These are phyloP conservation scores for Cicer chorassanicum DNA, from an alignment of 306 rosid species.

Conservation along the genomic window DNA sequence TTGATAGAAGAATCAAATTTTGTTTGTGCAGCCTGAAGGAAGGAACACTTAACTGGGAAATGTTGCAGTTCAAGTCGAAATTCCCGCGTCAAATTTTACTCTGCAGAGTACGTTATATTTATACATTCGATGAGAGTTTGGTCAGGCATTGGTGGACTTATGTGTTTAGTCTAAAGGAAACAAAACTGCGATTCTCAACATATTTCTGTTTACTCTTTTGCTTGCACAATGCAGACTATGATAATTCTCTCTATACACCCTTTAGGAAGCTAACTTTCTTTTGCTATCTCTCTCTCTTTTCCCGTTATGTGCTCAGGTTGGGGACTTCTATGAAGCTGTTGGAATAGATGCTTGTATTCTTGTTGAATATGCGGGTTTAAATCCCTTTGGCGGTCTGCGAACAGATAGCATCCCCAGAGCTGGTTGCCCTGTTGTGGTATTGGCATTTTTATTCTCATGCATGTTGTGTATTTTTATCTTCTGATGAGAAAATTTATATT, in stretches of 20 bases:
- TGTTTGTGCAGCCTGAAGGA: conserved; percentile 74
- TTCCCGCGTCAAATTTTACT: conserved; percentile 92
- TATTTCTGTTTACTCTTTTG: conserved; percentile 15
- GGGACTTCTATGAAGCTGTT: conserved; percentile 90
- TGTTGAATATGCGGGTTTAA: conserved; percentile 92
- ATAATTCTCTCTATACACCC: conserved; percentile 8
- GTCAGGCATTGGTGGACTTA: conserved; percentile 34
- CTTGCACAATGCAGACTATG: not conserved
- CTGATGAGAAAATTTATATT: conserved; percentile 17
- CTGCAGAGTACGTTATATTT: conserved; percentile 73
- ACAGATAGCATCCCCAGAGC: conserved; percentile 88
- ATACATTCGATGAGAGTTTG: conserved; percentile 20
- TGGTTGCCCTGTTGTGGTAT: conserved; percentile 97
- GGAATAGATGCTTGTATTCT: conserved; percentile 93
- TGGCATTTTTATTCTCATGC: conserved; percentile 32
- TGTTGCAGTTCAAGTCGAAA: conserved; percentile 86
- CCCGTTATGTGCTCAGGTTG: conserved; percentile 63
- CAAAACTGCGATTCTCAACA: conserved; percentile 25
- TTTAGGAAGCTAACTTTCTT: conserved; percentile 4
- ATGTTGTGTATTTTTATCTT: conserved; percentile 33
- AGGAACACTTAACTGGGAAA: conserved; percentile 89
- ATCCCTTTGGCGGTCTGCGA: conserved; percentile 90
- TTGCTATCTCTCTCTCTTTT: not conserved
- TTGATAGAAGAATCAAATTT: conserved; percentile 30
- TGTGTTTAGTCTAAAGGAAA: conserved; percentile 28